Conservation (phyloP, 2,329 filamentous ascomycete species). For the Alternaria postmessia region DNA sequence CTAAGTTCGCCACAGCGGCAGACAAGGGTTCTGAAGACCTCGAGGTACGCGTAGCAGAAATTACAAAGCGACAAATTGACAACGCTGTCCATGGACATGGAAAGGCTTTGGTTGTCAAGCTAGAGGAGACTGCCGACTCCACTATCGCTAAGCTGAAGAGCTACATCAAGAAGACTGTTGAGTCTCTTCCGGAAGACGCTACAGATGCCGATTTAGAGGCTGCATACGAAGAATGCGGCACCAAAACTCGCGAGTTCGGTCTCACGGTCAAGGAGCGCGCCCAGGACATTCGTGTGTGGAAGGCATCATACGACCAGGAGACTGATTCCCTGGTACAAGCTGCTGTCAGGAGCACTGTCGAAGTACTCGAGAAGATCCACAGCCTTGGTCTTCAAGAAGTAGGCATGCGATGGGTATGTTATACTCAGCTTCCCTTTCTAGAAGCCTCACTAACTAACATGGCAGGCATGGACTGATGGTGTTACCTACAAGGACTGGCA, state of each 20-base stretch:
- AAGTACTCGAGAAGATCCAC: constrained; percentile 82
- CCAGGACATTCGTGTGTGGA: constrained; percentile 79
- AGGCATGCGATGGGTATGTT: constrained; percentile 76
- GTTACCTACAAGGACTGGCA: constrained; percentile 98
- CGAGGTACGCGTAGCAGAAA: constrained; percentile 69
- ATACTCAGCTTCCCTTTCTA: too few relatives aligned
- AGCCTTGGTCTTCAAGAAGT: constrained; percentile 89
- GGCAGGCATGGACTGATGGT: constrained; percentile 84
- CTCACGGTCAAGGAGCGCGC: constrained; percentile 78
- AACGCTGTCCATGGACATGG: constrained; percentile 72
- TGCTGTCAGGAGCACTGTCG: constrained; percentile 80
- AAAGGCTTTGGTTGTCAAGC: constrained; percentile 69
- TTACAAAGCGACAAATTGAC: constrained; percentile 75
- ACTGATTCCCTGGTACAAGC: constrained; percentile 73
- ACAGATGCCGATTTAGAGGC: constrained; percentile 61
- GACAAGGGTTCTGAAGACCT: constrained; percentile 81
- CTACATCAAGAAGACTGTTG: constrained; percentile 67
- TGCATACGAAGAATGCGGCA: constrained; percentile 61
- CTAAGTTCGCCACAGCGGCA: constrained; percentile 84
- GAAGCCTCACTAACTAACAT: constrained; percentile 1
- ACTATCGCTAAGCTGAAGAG: constrained; percentile 72
- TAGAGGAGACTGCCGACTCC: constrained; percentile 71
- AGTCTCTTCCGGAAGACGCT: constrained; percentile 65
- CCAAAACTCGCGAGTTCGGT: constrained; percentile 71
- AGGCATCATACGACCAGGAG: constrained; percentile 73